These are phyloP conservation scores for Penicillium griseofulvum DNA, from an alignment of 2,329 filamentous ascomycete species.

Conservation along the genomic window DNA sequence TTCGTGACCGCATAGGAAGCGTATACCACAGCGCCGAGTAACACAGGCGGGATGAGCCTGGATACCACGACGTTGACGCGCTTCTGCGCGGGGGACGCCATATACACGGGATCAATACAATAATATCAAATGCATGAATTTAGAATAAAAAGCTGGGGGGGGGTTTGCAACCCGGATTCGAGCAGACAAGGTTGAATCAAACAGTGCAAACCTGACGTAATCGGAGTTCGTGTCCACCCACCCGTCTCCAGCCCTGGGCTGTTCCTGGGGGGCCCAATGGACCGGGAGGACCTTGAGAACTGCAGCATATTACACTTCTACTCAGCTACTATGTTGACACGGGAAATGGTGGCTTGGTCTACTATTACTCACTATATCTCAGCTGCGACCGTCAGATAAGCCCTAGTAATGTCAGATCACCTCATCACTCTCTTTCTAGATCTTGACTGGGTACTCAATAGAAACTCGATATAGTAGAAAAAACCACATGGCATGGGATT, in stretches of 20 bases:
- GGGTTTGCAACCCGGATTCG: background rate
- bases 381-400: conserved; percentile 8
- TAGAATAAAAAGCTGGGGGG: background rate
- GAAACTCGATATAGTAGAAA: background rate
- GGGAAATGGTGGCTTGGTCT: background rate
- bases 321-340: background rate
- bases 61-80: conserved; percentile 59
- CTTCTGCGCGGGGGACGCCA: conserved; percentile 38
- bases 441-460: background rate
- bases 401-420: background rate
- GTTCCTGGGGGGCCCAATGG: background rate
- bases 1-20: conserved; percentile 69
- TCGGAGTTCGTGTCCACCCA: background rate
- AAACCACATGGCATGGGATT: background rate
- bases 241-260: background rate
- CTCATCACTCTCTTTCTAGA: background rate
- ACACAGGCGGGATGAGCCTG: conserved; percentile 66
- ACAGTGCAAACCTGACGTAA: conserved; percentile 12
- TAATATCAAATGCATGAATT: conserved; percentile 18
- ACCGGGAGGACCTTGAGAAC: background rate
- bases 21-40: conserved; percentile 66
- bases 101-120: conserved; percentile 20
- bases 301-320: background rate
- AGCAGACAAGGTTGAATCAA: background rate
- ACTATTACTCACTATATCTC: background rate